Evolutionary conservation across 2,329 filamentous ascomycete genomes (phyloP), one percentile per base, ranked within the genome.

Genomic region (Alternaria sp.): DNA sequence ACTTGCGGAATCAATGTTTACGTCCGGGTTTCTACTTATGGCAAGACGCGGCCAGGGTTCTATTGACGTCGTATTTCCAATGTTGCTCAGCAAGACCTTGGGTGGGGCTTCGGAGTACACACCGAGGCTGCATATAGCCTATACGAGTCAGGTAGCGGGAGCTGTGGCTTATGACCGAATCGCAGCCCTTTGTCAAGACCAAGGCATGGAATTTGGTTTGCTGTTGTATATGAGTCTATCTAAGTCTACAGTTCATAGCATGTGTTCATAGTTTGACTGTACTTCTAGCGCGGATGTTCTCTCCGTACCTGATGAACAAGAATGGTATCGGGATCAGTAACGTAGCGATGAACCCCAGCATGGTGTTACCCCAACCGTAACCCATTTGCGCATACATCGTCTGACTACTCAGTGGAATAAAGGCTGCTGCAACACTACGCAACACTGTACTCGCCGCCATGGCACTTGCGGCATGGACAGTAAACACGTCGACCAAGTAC

Each of bases 401-500:
- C 52, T 75, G 72, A 44, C 75, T 79, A 21, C 73, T 78, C 36
- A 83, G 72, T 15, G 81, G 81, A 30, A 83, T 66, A 21, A 83
- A 64, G 0, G 80, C 81, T 6, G 78, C 82, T 52, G 68, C 67
- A n/a, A 81, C 47, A 54, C 72, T 77, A 10, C 81, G 69, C 44
- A 81, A 64, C 3, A 83, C 77, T 0, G 80, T 81, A 47, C 74
- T 80, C 9, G 82, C 81, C 1, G 81, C 80, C 71, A 82, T 79
- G 0, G 81, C 81, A 52, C 75, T 79, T 1, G 81, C 81, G 0
- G 81, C 81, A 59, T 82, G 78, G 1, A 76, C 61, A 3, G 79
- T 81, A 50, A 80, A 83, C 0, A 80, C 79, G 58, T 83, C 81
- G 12, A 83, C 76, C 1, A 83, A 67, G 59, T 83, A 83, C 0